These are phyloP conservation scores for Metarhizium album DNA, from an alignment of 2,329 filamentous ascomycete species.

Conservation along the genomic window DNA sequence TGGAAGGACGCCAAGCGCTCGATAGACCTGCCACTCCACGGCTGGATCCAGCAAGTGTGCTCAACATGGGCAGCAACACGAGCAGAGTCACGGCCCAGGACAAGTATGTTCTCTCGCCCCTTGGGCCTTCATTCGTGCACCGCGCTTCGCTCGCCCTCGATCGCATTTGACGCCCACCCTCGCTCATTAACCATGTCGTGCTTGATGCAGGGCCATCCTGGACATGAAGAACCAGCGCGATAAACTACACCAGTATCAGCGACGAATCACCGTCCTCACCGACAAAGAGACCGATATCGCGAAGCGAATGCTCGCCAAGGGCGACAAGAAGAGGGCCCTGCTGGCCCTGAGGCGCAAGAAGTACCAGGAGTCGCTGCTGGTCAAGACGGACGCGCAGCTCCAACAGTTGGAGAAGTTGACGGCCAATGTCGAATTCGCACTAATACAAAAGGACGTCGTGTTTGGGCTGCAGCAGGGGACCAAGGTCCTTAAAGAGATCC, in stretches of 20 bases:
- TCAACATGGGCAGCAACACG: conserved; percentile 40
- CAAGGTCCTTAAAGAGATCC: conserved; percentile 77
- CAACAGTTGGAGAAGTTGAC: conserved; percentile 86
- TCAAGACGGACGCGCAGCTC: conserved; percentile 87
- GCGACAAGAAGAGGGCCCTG: conserved; percentile 72
- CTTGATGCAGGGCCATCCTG: conserved; percentile 66
- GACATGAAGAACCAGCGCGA: conserved; percentile 97
- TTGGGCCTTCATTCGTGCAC: neutral
- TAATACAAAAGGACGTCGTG: conserved; percentile 92
- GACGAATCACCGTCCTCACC: conserved; percentile 76
- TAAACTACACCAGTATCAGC: conserved; percentile 92
- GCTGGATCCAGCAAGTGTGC: conserved; percentile 2
- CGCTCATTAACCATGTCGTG: conserved; percentile 2
- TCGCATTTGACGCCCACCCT: too few relatives aligned
- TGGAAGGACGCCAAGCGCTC: neutral
- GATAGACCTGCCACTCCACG: conserved; percentile 1
- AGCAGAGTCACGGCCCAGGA: conserved; percentile 64
- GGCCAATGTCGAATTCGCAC: conserved; percentile 83
- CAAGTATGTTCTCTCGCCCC: conserved; percentile 47
- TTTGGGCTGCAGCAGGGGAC: conserved; percentile 91
- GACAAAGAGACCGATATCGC: conserved; percentile 81
- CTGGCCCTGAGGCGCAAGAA: conserved; percentile 90
- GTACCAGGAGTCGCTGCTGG: conserved; percentile 83
- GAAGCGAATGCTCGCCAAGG: conserved; percentile 65
- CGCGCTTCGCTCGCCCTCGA: neutral